Base-by-base conservation (phyloP, 441 rosid species). In the Syzygium malaccense region DNA sequence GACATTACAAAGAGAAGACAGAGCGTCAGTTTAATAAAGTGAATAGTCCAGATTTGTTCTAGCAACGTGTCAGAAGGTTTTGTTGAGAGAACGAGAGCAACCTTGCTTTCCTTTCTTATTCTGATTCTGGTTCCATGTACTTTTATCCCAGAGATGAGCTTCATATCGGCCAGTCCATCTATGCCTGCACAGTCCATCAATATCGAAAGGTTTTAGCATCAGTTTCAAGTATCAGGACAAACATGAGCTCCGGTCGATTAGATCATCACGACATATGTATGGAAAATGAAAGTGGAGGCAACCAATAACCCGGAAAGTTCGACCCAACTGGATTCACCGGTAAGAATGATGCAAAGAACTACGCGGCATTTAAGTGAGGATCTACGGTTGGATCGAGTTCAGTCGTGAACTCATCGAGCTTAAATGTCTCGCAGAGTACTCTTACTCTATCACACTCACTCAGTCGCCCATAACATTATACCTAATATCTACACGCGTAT, bases 71-170 rank as follows among this genome's bases (percentile, higher is more conserved):
- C 26, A 14, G 66, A 33, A 33, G 87, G 19, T 37, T 25, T 86
- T 60, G 49, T 68, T 66, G 71, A 79, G 85, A 41, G 85, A 88
- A 89, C 88, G 55, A 83, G 26, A 89, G 71, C 88, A 79, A 95
- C 97, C 97, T 95, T 95, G 97, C 93, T 95, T 95, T 55, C 97
- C 97, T 88, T 95, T 95, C 93, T 95, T 95, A 90, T 95, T 95
- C 92, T 95, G 97, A 89, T 95, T 95, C 89, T 95, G 96, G 92
- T 95, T 95, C 97, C 96, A 95, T 13, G 97, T 95, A 87, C 93
- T 95, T 91, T 95, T 95, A 91, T 95, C 97, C 97, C 97, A 95
- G 86, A 95, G 96, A 86, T 95, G 97, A 94, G 97, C 97, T 93
- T 95, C 97, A 85, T 94, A 95, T 18, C 97, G 95, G 90, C 96